Percentiles rank a stretch among this genome's conserved stretches.
Evolutionary conservation across 352 stramenopile genomes (phyloP).

Genomic region (Phytophthora agathidicida): DNA sequence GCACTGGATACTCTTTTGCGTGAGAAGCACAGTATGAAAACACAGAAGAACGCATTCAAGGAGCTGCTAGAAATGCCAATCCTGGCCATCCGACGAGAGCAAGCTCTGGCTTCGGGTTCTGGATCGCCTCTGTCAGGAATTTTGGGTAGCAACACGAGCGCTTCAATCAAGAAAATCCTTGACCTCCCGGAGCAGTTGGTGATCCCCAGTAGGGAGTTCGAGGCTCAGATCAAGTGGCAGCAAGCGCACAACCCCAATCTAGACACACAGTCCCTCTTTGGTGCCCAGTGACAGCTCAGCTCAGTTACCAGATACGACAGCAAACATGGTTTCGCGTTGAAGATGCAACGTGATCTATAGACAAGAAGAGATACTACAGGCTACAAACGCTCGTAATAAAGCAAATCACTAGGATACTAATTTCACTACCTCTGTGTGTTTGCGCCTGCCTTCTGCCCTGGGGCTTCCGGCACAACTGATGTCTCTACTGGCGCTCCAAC

Average conservation of each 20-base stretch:
- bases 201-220: conserved; percentile 58
- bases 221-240: conserved; percentile 50
- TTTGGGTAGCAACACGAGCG: conserved; percentile 27
- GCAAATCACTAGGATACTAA: conserved; percentile 4
- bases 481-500: neutral
- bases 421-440: conserved; percentile 4
- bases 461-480: neutral
- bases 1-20: conserved; percentile 59
- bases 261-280: conserved; percentile 61
- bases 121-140: conserved; percentile 39
- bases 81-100: conserved; percentile 49
- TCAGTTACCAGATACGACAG: conserved; percentile 3
- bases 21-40: conserved; percentile 81
- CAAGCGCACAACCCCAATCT: conserved; percentile 55
- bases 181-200: conserved; percentile 74
- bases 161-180: conserved; percentile 57
- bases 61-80: conserved; percentile 77
- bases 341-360: conserved; percentile 15
- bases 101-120: conserved; percentile 37
- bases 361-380: conserved; percentile 14
- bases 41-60: conserved; percentile 85
- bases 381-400: conserved; percentile 14
- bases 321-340: conserved; percentile 4
- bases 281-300: conserved; percentile 33
- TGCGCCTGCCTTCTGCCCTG: conserved; percentile 1